phyloP scores from a whole-genome alignment of 495 filamentous ascomycete species.

The Xylaria palmicola region DNA sequence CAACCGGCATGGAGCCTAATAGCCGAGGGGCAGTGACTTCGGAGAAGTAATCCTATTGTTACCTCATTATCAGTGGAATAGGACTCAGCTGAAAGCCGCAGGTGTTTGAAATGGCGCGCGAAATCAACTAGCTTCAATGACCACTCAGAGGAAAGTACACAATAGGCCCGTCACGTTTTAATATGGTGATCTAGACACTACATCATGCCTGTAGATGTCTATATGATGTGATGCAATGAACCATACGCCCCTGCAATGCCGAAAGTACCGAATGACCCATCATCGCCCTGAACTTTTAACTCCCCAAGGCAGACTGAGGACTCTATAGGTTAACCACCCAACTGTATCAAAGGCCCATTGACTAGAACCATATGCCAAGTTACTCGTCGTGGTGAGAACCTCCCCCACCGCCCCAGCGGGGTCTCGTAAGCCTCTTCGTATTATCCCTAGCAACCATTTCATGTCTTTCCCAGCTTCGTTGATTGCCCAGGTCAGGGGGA shows the following conservation, averaged over 20 bases:
- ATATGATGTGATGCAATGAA: no score
- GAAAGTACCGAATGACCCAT: background rate
- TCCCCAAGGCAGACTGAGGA: background rate
- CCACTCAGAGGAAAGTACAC: no score
- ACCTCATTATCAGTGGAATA: no score
- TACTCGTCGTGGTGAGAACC: background rate
- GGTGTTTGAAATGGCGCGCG: no score
- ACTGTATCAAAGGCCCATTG: background rate
- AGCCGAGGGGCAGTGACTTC: no score
- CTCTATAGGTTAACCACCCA: background rate
- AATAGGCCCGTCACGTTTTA: no score
- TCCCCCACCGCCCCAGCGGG: background rate
- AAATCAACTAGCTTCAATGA: no score
- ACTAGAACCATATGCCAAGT: slow-evolving; percentile 4
- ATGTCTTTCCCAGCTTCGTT: slow-evolving; percentile 2
- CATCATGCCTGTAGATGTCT: background rate
- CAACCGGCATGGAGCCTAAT: no score
- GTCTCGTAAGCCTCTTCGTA: background rate
- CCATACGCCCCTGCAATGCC: background rate
- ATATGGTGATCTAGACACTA: background rate
- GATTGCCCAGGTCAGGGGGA: slow-evolving; percentile 9
- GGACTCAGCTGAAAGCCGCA: no score
- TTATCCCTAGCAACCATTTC: background rate
- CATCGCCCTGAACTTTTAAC: background rate
- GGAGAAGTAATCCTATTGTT: no score